Evolutionary conservation across 208 protist species (phyloP).

Genomic region (Phytomonas francai): DNA sequence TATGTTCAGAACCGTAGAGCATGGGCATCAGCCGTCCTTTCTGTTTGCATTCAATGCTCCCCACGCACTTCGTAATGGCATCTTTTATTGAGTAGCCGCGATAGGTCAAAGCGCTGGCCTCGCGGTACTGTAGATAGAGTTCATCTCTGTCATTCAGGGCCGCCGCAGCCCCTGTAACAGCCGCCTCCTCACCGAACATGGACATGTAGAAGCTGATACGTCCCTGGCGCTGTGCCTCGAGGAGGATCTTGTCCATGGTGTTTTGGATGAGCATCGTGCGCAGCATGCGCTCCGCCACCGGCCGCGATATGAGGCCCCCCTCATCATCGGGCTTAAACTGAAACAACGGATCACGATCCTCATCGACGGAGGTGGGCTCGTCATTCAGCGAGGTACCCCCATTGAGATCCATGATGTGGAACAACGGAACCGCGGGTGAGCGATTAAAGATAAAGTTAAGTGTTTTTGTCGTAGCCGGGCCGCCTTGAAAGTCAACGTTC

Average conservation of each 20-base stretch:
- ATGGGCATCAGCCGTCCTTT: conserved; percentile 98
- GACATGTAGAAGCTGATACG: conserved; percentile 98
- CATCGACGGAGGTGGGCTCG: conserved; percentile 2
- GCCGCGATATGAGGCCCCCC: conserved; percentile 13
- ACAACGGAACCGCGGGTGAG: conserved; percentile 34
- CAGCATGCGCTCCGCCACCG: conserved; percentile 78
- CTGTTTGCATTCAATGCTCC: conserved; percentile 76
- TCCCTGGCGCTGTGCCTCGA: conserved; percentile 92
- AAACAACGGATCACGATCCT: conserved; percentile 19
- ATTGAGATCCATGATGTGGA: conserved; percentile 55
- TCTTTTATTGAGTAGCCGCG: conserved; percentile 89
- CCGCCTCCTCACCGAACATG: conserved; percentile 93
- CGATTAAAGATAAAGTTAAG: conserved; percentile 39
- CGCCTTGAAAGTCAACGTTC: conserved; percentile 54
- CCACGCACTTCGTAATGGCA: conserved; percentile 95
- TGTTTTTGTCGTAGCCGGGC: conserved; percentile 29
- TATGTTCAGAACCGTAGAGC: conserved; percentile 91
- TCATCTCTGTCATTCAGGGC: conserved; percentile 87
- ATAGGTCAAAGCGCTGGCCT: conserved; percentile 67
- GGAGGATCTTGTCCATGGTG: conserved; percentile 90
- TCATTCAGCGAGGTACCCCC: conserved; percentile 13
- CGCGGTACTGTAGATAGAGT: conserved; percentile 94
- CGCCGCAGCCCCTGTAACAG: conserved; percentile 84
- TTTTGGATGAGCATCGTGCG: conserved; percentile 88
- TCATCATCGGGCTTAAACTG: conserved; percentile 19